Percentiles rank a stretch among this genome's conserved stretches.
Conservation (phyloP, 139 green algal species). For the Pseudopediastrum boryanum region DNA sequence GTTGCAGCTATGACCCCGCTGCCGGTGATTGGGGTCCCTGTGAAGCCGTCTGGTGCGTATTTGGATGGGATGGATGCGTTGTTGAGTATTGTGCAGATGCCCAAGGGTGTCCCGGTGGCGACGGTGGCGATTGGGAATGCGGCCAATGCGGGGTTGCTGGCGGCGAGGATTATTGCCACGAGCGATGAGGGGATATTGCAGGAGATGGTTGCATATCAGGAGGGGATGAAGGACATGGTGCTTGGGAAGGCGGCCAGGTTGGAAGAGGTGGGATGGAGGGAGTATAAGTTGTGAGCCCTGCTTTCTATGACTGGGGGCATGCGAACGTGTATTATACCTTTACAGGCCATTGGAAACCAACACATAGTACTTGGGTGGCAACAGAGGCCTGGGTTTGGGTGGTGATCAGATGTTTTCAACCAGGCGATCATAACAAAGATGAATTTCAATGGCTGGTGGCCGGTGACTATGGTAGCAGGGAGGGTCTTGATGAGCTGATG, state of each 20-base stretch:
- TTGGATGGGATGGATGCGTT: conserved; percentile 97
- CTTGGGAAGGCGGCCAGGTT: conserved; percentile 76
- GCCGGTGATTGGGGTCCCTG: conserved; percentile 95
- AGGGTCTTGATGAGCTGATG: too few species aligned
- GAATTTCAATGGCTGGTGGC: too few species aligned
- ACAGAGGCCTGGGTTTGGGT: too few species aligned
- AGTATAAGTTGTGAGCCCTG: conserved; percentile 52
- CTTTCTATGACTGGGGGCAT: too few species aligned
- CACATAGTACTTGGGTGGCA: too few species aligned
- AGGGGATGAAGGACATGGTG: conserved; percentile 69
- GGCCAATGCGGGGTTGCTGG: conserved; percentile 94
- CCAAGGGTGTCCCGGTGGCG: conserved; percentile 93
- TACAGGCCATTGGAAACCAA: too few species aligned
- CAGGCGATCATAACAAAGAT: too few species aligned
- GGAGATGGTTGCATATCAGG: conserved; percentile 77
- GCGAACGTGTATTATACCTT: too few species aligned
- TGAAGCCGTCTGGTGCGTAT: conserved; percentile 79
- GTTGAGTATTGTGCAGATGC: conserved; percentile 96
- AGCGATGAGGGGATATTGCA: conserved; percentile 63
- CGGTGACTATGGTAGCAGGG: too few species aligned
- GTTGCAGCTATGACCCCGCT: conserved; percentile 95
- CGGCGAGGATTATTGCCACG: conserved; percentile 83
- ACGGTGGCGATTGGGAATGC: conserved; percentile 98
- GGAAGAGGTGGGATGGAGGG: conserved; percentile 69
- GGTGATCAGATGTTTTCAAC: too few species aligned